Base-by-base conservation (phyloP, 2,329 filamentous ascomycete genomes). In the Septoria petroselini region DNA sequence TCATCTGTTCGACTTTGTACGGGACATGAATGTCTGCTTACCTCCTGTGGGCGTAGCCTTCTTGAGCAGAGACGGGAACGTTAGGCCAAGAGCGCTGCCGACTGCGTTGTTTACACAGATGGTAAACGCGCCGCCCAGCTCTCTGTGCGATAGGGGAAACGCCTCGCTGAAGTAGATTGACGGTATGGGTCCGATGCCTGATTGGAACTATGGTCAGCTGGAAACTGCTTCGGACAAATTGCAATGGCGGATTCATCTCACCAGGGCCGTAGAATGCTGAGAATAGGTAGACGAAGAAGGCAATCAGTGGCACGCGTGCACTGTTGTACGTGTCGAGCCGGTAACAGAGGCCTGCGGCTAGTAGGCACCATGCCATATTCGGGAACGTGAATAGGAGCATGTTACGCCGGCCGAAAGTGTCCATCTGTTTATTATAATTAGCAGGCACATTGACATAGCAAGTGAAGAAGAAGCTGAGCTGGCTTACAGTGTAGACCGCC, bases 321-420 rank as follows among this genome's bases (percentile, higher is more conserved):
- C 48, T 52, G 9, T 62, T 65, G 9, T 63, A 61, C 1, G 61
- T 56, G 0, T 73, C 68, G 12, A 82, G 78, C 43, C 75, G 65
- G 41, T 77, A 81, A 56, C 75, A 79, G 33, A 81, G 68, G 0
- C 78, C 75, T 1, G 73, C 71, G 1, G 67, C 70, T 4, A 76
- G 65, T 4, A 77, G 61, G 7, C 70, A 72, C 72, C 72, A 73
- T 9, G 67, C 71, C 75, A 77, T 77, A 41, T 75, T 69, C 0
- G 74, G 74, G 56, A 77, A 77, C 0, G 74, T 77, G 58, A 73
- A 72, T 4, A 72, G 49, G 59, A 72, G 58, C 4, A 82, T 65
- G 6, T 72, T 73, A 15, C 79, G 73, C 9, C 79, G 71, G 1
- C 79, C 79, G 52, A 78, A 78, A 1, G 50, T 67, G 46, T 70